Evolutionary conservation across 805 yeast genomes (phyloP).

Genomic region (Monosporozyma aerobia): DNA sequence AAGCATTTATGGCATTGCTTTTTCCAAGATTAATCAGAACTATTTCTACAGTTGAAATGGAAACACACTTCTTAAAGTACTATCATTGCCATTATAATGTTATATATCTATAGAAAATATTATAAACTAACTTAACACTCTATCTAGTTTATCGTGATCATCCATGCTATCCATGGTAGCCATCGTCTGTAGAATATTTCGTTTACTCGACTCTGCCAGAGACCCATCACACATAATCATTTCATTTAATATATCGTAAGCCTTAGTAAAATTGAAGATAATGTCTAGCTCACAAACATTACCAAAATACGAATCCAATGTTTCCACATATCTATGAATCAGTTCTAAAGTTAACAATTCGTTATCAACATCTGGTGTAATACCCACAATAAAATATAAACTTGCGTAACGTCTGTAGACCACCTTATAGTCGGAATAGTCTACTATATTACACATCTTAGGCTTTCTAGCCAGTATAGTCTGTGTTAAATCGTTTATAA

Average conservation of each 20-base stretch:
- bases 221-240: conserved; percentile 75
- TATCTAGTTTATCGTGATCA: conserved; percentile 53
- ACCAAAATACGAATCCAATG: conserved; percentile 92
- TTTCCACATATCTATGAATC: conserved; percentile 89
- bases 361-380: conserved; percentile 46
- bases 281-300: conserved; percentile 95
- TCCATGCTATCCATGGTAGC: conserved; percentile 84
- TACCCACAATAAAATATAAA: conserved; percentile 79
- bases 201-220: conserved; percentile 70
- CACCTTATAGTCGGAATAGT: conserved; percentile 65
- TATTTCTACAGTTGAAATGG: neutral
- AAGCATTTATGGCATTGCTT: conserved; percentile 28
- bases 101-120: conserved; percentile 2
- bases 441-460: conserved; percentile 92
- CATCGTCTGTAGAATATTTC: conserved; percentile 68
- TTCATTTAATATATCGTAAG: conserved; percentile 88
- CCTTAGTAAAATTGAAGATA: conserved; percentile 89
- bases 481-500: conserved; percentile 79
- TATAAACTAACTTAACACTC: conserved; percentile 29
- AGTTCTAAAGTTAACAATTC: conserved; percentile 79
- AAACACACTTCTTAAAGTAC: neutral
- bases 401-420: conserved; percentile 92
- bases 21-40: conserved; percentile 7
- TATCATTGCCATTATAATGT: neutral
- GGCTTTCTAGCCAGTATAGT: conserved; percentile 76